phyloP scores from a whole-genome alignment of 768 basidiomycete genomes.

The Panaeolus cyanescens region DNA sequence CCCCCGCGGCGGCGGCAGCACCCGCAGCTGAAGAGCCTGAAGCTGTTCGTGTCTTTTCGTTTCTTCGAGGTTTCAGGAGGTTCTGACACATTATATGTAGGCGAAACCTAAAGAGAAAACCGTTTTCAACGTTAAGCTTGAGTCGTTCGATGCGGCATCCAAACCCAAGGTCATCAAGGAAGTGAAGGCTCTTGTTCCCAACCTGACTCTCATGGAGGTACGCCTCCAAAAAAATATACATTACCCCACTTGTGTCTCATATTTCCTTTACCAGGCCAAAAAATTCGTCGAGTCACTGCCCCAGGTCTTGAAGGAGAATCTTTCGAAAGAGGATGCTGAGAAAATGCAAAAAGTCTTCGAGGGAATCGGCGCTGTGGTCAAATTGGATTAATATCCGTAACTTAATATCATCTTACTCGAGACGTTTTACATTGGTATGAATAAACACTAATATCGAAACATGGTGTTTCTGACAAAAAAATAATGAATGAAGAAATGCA shows the following conservation, averaged over 20 bases:
- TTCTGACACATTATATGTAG: constrained; percentile 33
- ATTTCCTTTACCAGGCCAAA: constrained; percentile 72
- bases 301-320: constrained; percentile 89
- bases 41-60: constrained; percentile 48
- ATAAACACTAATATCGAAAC: constrained; percentile 19
- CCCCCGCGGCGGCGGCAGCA: constrained; percentile 56
- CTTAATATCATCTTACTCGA: constrained; percentile 13
- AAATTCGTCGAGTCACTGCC: constrained; percentile 98
- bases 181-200: constrained; percentile 94
- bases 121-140: constrained; percentile 91
- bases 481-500: constrained; percentile 21
- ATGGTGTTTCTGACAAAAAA: constrained; percentile 12
- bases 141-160: constrained; percentile 87
- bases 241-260: not conserved
- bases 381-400: constrained; percentile 64
- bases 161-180: constrained; percentile 99
- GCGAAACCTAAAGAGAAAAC: constrained; percentile 99
- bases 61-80: not conserved
- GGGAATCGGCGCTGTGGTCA: constrained; percentile 84
- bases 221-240: constrained; percentile 36
- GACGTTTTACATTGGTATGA: constrained; percentile 18
- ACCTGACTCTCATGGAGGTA: constrained; percentile 96
- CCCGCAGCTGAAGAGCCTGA: constrained; percentile 62
- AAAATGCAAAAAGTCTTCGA: constrained; percentile 93
- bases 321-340: constrained; percentile 97